A percentile compares a stretch with the other conserved stretches of the same genome.
Conservation (phyloP, 73 alveolate species). For the Blepharisma japonicum region DNA sequence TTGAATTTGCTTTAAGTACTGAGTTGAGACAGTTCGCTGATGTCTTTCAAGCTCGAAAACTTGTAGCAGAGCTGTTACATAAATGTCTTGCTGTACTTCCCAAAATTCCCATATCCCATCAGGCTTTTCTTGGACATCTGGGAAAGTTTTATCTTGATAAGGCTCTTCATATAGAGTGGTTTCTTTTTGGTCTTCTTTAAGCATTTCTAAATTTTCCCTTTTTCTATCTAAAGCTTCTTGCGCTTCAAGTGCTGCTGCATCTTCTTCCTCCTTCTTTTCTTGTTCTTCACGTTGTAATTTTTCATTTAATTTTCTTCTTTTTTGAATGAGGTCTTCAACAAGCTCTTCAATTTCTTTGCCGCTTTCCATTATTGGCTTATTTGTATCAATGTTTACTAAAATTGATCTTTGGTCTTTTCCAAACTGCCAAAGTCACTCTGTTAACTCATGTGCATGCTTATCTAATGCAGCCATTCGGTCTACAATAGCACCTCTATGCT, state of each 20-base stretch:
- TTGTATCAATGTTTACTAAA: slow-evolving; percentile 50
- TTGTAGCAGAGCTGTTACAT: slow-evolving; percentile 67
- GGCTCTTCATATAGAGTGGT: slow-evolving; percentile 30
- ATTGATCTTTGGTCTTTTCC: slow-evolving; percentile 48
- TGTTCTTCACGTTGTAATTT: slow-evolving; percentile 41
- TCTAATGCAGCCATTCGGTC: slow-evolving; percentile 88
- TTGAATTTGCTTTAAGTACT: slow-evolving; percentile 62
- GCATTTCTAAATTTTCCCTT: slow-evolving; percentile 36
- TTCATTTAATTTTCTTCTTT: slow-evolving; percentile 38
- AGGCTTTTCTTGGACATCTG: slow-evolving; percentile 23
- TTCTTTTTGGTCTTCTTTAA: slow-evolving; percentile 42
- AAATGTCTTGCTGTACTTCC: slow-evolving; percentile 68
- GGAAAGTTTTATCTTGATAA: slow-evolving; percentile 45
- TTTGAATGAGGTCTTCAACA: slow-evolving; percentile 47
- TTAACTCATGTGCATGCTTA: slow-evolving; percentile 64
- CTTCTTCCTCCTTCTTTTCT: slow-evolving; percentile 44
- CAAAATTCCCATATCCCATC: slow-evolving; percentile 67
- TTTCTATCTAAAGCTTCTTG: not conserved
- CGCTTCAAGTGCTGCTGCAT: slow-evolving; percentile 32
- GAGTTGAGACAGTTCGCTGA: slow-evolving; percentile 78
- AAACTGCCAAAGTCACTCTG: slow-evolving; percentile 82
- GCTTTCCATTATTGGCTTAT: slow-evolving; percentile 44
- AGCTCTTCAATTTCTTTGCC: slow-evolving; percentile 49
- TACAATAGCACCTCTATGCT: slow-evolving; percentile 71
- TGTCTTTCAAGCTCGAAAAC: slow-evolving; percentile 73